These are phyloP conservation scores for Astrothelium macrocarpum DNA, from an alignment of 495 filamentous ascomycete genomes.

Conservation along the genomic window DNA sequence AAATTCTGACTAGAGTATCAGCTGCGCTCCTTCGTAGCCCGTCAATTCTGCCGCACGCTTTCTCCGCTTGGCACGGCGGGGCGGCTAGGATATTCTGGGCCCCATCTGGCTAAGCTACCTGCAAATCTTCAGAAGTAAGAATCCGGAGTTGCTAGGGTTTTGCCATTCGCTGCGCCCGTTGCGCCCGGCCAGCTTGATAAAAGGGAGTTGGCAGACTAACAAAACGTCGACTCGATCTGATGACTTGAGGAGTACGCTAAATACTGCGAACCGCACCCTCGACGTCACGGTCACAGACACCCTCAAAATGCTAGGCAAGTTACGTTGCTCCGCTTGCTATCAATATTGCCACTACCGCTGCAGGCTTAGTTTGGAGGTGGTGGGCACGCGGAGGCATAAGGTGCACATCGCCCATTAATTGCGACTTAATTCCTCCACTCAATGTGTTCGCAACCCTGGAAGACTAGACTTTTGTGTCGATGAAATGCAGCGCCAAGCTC, in stretches of 20 bases:
- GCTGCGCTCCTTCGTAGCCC: constrained; percentile 2
- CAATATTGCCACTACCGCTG: constrained; percentile 7
- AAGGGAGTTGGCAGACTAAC: background rate
- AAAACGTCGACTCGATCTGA: background rate
- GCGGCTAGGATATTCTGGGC: constrained; percentile 4
- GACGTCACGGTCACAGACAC: background rate
- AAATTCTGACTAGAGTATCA: background rate
- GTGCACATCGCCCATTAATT: background rate
- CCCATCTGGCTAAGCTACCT: background rate
- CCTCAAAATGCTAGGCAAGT: background rate
- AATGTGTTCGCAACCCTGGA: background rate
- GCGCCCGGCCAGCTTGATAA: background rate
- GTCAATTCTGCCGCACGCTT: background rate
- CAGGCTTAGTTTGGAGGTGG: background rate
- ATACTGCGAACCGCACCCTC: background rate
- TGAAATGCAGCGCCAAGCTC: background rate
- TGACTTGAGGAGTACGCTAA: background rate
- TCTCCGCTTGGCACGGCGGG: constrained; percentile 2
- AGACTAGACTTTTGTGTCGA: background rate
- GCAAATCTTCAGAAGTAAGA: background rate
- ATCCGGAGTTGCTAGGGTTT: background rate
- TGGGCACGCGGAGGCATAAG: background rate
- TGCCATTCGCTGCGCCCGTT: background rate
- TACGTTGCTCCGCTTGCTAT: background rate
- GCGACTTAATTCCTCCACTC: background rate